These are phyloP conservation scores for Leishmania braziliensis DNA, from an alignment of 208 protist genomes.

Conservation along the genomic window DNA sequence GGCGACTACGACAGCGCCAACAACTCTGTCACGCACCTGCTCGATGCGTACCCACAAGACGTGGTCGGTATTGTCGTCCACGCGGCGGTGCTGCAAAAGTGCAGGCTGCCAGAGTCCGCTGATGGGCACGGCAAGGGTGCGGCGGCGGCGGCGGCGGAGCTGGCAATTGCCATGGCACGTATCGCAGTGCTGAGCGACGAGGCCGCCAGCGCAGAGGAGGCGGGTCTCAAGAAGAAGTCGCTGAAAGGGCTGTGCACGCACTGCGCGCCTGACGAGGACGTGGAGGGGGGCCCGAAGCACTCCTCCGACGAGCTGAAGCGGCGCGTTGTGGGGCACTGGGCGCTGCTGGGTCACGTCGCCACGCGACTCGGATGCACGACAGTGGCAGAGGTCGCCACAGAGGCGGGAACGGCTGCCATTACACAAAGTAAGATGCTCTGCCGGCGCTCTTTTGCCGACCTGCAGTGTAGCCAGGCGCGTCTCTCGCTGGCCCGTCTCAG, in stretches of 20 bases:
- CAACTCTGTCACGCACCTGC: slow-evolving; percentile 35
- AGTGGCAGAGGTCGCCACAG: slow-evolving; percentile 51
- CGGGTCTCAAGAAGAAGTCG: slow-evolving; percentile 35
- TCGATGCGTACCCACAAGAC: slow-evolving; percentile 45
- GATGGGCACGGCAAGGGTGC: slow-evolving; percentile 14
- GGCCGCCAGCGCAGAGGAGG: slow-evolving; percentile 11
- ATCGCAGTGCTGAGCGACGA: slow-evolving; percentile 33
- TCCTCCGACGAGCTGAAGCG: slow-evolving; percentile 31
- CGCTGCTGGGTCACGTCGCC: slow-evolving; percentile 57
- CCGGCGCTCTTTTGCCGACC: slow-evolving; percentile 45
- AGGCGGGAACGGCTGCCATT: slow-evolving; percentile 50
- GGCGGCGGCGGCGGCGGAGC: slow-evolving; percentile 35
- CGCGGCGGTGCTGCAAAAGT: slow-evolving; percentile 29
- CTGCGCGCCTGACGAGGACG: slow-evolving; percentile 51
- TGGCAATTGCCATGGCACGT: slow-evolving; percentile 43
- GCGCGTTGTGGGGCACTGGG: slow-evolving; percentile 63
- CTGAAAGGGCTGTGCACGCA: slow-evolving; percentile 45
- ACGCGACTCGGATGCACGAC: slow-evolving; percentile 39
- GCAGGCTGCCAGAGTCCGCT: slow-evolving; percentile 6
- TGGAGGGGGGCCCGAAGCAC: slow-evolving; percentile 27
- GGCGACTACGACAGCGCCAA: slow-evolving; percentile 54
- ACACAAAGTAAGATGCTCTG: slow-evolving; percentile 21
- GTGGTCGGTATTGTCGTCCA: slow-evolving; percentile 47
- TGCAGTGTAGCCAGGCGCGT: slow-evolving; percentile 56
- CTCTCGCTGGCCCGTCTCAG: slow-evolving; percentile 22